Evolutionary conservation across 176 grass and related monocot species (phyloP).

Genomic region (Triticum monococcum): DNA sequence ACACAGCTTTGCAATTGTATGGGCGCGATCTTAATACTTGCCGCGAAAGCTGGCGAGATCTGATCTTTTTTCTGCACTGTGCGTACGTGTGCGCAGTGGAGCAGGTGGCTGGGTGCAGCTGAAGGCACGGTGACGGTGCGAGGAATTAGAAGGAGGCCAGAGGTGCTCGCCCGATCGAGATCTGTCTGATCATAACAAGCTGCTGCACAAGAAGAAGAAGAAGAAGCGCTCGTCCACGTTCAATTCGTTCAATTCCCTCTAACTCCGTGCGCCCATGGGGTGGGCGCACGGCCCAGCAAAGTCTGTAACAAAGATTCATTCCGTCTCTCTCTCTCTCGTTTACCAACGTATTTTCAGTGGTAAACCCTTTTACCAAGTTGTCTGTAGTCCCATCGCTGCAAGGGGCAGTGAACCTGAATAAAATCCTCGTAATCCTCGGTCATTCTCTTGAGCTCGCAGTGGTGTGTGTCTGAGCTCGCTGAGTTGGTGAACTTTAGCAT

Average conservation of each 20-base stretch:
- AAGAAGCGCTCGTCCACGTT: slow-evolving; percentile 49
- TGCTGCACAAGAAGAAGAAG: slow-evolving; percentile 17
- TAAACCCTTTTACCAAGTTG: slow-evolving; percentile 67
- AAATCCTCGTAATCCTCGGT: slow-evolving; percentile 39
- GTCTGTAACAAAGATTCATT: slow-evolving; percentile 76
- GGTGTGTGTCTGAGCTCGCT: not conserved
- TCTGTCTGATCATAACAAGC: slow-evolving; percentile 42
- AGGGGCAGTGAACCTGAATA: slow-evolving; percentile 47
- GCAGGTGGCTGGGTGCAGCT: slow-evolving; percentile 77
- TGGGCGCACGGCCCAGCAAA: slow-evolving; percentile 41
- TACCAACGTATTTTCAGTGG: slow-evolving; percentile 83
- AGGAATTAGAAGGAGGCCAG: slow-evolving; percentile 31
- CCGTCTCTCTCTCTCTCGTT: slow-evolving; percentile 58
- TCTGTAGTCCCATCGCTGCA: slow-evolving; percentile 56
- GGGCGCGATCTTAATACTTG: not conserved
- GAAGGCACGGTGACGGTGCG: slow-evolving; percentile 42
- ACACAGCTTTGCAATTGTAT: not conserved
- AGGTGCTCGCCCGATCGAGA: slow-evolving; percentile 14
- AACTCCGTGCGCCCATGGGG: slow-evolving; percentile 50
- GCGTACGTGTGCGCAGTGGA: slow-evolving; percentile 56
- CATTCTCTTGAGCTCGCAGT: not conserved
- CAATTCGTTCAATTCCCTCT: slow-evolving; percentile 73
- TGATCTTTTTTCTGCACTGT: slow-evolving; percentile 11
- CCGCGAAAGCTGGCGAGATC: slow-evolving; percentile 33
- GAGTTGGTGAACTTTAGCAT: not conserved